phyloP scores from a whole-genome alignment of 345 rosid genomes.

The Lumnitzera racemosa region DNA sequence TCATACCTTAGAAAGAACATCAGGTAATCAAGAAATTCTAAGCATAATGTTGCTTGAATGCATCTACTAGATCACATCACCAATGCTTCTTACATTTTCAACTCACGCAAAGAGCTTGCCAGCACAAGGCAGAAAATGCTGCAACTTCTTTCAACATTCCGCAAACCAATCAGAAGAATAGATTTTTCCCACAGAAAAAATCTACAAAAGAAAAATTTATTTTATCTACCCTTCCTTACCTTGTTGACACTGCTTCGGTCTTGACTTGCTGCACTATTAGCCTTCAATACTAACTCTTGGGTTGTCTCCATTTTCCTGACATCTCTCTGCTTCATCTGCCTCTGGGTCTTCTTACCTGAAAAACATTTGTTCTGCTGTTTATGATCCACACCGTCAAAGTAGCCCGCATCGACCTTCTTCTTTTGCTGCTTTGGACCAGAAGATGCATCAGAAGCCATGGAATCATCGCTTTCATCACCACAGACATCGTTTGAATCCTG shows the following conservation, averaged over 20 bases:
- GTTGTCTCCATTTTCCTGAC: conserved; percentile 18
- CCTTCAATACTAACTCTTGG: conserved; percentile 20
- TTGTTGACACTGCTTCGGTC: conserved; percentile 21
- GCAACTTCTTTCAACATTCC: neutral
- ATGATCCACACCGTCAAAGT: conserved; percentile 5
- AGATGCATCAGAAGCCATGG: conserved; percentile 74
- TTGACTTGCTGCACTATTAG: conserved; percentile 36
- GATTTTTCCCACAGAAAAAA: no score
- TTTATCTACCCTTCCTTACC: conserved; percentile 29
- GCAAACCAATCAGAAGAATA: no score
- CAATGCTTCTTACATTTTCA: neutral
- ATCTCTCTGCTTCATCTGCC: conserved; percentile 26
- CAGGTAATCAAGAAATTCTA: no score
- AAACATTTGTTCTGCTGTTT: conserved; percentile 23
- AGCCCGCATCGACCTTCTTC: conserved; percentile 14
- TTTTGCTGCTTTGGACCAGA: conserved; percentile 50
- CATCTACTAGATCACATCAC: no score
- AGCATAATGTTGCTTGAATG: no score
- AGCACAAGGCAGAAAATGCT: neutral
- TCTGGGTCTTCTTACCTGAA: conserved; percentile 20
- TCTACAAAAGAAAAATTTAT: neutral
- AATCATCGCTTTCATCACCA: conserved; percentile 46
- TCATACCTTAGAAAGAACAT: no score
- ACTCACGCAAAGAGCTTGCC: neutral
- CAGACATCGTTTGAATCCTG: neutral